phyloP scores from a whole-genome alignment of 192 early-diverging fungal genomes.

The Linnemannia schmuckeri region DNA sequence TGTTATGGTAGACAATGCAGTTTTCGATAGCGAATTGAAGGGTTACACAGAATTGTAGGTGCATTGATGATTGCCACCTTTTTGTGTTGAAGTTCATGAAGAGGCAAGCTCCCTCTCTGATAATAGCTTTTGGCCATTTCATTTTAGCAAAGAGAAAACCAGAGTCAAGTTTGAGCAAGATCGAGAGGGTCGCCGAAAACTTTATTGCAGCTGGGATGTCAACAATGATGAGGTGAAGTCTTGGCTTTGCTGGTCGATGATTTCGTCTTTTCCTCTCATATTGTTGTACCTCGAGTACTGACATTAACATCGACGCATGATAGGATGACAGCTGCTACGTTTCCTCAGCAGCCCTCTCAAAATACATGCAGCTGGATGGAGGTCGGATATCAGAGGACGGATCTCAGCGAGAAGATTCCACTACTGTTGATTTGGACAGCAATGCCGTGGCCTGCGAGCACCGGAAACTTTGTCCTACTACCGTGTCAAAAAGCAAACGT shows the following conservation, averaged over 20 bases:
- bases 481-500: constrained; percentile 28
- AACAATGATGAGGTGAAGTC: constrained; percentile 25
- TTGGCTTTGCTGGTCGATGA: neutral
- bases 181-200: constrained; percentile 12
- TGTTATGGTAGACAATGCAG: constrained; percentile 19
- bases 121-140: neutral
- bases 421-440: constrained; percentile 11
- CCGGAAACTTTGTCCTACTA: constrained; percentile 32
- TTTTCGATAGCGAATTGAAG: constrained; percentile 14
- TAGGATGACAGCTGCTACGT: constrained; percentile 30
- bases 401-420: neutral
- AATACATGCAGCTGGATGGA: constrained; percentile 8
- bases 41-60: constrained; percentile 19
- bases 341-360: constrained; percentile 5
- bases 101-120: neutral
- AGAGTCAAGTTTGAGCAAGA: constrained; percentile 10
- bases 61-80: neutral
- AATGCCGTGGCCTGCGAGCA: constrained; percentile 36
- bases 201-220: constrained; percentile 34
- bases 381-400: neutral
- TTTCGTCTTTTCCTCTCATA: neutral
- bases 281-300: neutral
- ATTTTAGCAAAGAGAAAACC: constrained; percentile 14
- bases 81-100: too few species aligned
- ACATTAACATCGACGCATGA: neutral